Percentiles rank a stretch among this genome's conserved stretches.
phyloP scores from a whole-genome alignment of 2,329 filamentous ascomycete genomes.

The Lecanicillium sp. region DNA sequence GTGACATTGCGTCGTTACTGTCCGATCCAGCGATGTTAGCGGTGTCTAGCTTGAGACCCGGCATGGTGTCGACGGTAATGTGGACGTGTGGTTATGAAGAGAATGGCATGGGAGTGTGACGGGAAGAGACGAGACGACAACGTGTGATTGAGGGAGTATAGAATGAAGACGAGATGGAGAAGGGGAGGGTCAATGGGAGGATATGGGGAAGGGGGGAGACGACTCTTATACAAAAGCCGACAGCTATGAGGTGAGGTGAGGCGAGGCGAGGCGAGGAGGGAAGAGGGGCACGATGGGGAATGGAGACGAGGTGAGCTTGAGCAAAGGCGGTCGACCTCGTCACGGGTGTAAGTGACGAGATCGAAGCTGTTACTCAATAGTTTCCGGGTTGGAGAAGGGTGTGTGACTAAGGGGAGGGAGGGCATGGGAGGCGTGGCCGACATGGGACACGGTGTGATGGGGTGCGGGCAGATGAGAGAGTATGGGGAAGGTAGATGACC shows the following conservation, averaged over 20 bases:
- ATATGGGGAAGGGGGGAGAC: conserved; percentile 1
- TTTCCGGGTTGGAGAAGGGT: conserved; percentile 4
- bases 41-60: conserved; percentile 8
- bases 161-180: not conserved
- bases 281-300: not conserved
- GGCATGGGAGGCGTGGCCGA: conserved; percentile 7
- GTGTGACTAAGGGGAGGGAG: conserved; percentile 3
- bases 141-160: not conserved
- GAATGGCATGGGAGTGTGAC: not conserved
- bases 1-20: conserved; percentile 18
- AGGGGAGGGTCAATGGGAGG: conserved; percentile 1
- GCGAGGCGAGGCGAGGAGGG: not conserved
- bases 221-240: conserved; percentile 6
- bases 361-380: conserved; percentile 10
- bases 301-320: not conserved
- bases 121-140: not conserved
- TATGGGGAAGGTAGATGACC: conserved; percentile 1
- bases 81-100: conserved; percentile 5
- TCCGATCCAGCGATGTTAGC: conserved; percentile 2
- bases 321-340: conserved; percentile 21
- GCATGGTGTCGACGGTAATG: conserved; percentile 5
- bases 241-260: too few relatives aligned
- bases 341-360: conserved; percentile 13
- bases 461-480: conserved; percentile 6
- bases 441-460: too few relatives aligned